phyloP scores from a whole-genome alignment of 345 rosid genomes.

The Bretschneidera sinensis region DNA sequence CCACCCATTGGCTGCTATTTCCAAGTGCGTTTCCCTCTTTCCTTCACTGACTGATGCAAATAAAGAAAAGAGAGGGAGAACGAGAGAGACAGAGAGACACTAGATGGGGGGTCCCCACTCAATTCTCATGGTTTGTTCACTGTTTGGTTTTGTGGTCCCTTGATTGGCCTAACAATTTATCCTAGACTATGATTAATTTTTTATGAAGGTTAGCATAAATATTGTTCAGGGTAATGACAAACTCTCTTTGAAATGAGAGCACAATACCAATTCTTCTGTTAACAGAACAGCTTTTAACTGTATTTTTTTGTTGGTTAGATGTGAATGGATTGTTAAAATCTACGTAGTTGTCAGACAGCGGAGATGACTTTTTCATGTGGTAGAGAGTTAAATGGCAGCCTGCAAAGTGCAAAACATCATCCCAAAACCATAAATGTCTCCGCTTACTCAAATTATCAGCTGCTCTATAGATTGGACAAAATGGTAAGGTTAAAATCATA shows the following conservation, averaged over 20 bases:
- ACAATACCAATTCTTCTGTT: too few relatives aligned
- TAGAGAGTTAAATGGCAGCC: too few relatives aligned
- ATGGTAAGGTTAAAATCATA: too few relatives aligned
- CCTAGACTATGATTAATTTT: not conserved
- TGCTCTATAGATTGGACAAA: too few relatives aligned
- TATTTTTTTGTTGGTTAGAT: too few relatives aligned
- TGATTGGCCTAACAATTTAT: not conserved
- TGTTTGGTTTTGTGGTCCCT: not conserved
- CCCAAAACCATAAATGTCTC: too few relatives aligned
- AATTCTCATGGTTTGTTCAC: not conserved
- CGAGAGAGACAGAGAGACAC: not conserved
- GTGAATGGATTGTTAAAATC: too few relatives aligned
- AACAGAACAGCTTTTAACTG: too few relatives aligned
- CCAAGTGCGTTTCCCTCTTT: constrained; percentile 8
- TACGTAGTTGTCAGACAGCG: too few relatives aligned
- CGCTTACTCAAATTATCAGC: too few relatives aligned
- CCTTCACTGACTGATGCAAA: constrained; percentile 13
- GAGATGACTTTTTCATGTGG: too few relatives aligned
- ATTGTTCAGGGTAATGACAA: not conserved
- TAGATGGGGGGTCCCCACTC: not conserved
- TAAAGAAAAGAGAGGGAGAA: not conserved
- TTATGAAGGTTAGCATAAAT: not conserved
- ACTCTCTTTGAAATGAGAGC: not conserved
- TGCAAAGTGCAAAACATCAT: too few relatives aligned
- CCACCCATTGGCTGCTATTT: constrained; percentile 14